These are phyloP conservation scores for Brassica rapa DNA, from an alignment of 345 rosid genomes.

Conservation along the genomic window DNA sequence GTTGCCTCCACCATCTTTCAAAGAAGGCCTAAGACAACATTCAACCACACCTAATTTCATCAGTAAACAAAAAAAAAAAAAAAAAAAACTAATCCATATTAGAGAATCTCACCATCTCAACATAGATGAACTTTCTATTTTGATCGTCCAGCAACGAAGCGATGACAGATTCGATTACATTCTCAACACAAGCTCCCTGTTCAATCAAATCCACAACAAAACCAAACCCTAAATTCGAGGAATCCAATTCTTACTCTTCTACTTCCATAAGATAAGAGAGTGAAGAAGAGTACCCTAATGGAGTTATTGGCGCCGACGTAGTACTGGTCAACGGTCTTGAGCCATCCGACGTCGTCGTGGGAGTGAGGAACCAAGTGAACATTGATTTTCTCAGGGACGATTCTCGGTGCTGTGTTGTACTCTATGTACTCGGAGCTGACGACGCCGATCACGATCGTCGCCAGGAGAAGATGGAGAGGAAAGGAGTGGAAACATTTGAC, in stretches of 20 bases:
- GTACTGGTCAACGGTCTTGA: constrained; percentile 97
- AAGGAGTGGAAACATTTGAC: constrained; percentile 14
- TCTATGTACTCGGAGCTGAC: constrained; percentile 55
- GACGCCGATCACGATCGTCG: constrained; percentile 28
- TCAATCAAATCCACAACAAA: constrained; percentile 24
- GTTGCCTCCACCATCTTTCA: constrained; percentile 98
- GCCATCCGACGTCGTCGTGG: constrained; percentile 97
- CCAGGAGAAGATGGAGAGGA: constrained; percentile 7
- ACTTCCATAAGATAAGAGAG: background rate
- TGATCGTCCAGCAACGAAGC: constrained; percentile 76
- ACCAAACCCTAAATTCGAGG: constrained; percentile 18
- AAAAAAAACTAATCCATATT: background rate
- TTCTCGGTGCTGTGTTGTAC: constrained; percentile 62
- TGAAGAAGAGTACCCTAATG: constrained; percentile 56
- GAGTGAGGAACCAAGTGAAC: constrained; percentile 96
- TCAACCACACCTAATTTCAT: background rate
- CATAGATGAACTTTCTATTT: constrained; percentile 91
- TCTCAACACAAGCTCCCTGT: constrained; percentile 93
- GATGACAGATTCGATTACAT: constrained; percentile 84
- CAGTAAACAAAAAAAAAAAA: background rate
- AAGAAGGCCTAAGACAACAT: constrained; percentile 69
- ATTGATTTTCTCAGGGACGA: constrained; percentile 71
- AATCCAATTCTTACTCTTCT: background rate
- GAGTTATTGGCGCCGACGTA: constrained; percentile 86
- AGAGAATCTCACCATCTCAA: constrained; percentile 59